These are phyloP conservation scores for Cyberlindnera americana DNA, from an alignment of 805 yeast genomes.

Conservation along the genomic window DNA sequence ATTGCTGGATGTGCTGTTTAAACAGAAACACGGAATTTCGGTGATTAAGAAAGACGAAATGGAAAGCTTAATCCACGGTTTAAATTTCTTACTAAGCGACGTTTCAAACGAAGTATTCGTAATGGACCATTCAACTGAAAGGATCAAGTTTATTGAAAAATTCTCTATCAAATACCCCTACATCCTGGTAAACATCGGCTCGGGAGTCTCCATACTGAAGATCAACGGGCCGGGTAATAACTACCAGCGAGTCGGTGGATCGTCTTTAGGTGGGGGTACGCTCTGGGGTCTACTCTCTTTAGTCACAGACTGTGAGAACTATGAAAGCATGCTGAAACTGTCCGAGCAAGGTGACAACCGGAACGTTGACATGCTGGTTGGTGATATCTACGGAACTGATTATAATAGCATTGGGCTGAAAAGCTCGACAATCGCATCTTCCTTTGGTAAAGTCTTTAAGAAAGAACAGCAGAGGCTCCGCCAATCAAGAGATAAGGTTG, in stretches of 20 bases:
- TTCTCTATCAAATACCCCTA: conserved; percentile 63
- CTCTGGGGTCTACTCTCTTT: conserved; percentile 92
- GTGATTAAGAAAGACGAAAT: conserved; percentile 76
- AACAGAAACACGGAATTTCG: conserved; percentile 35
- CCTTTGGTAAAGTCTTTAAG: conserved; percentile 93
- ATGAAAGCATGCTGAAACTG: conserved; percentile 90
- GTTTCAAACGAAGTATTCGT: conserved; percentile 87
- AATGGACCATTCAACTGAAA: conserved; percentile 49
- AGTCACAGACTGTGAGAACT: conserved; percentile 80
- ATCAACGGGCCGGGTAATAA: conserved; percentile 72
- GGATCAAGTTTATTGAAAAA: conserved; percentile 23
- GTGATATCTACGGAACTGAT: conserved; percentile 90
- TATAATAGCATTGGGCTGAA: conserved; percentile 89
- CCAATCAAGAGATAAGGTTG: conserved; percentile 20
- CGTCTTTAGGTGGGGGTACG: conserved; percentile 96
- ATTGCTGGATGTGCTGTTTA: conserved; percentile 41
- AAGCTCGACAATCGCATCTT: conserved; percentile 84
- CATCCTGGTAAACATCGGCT: conserved; percentile 88
- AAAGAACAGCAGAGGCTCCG: conserved; percentile 31
- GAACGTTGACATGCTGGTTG: conserved; percentile 90
- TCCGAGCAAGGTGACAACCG: conserved; percentile 87
- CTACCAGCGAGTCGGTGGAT: conserved; percentile 89
- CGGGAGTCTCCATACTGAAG: conserved; percentile 92
- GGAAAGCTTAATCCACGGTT: conserved; percentile 88
- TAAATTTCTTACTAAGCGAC: conserved; percentile 85